A percentile compares a stretch with the other conserved stretches of the same genome.
phyloP scores from a whole-genome alignment of 345 rosid genomes.

The Linum trigynum region DNA sequence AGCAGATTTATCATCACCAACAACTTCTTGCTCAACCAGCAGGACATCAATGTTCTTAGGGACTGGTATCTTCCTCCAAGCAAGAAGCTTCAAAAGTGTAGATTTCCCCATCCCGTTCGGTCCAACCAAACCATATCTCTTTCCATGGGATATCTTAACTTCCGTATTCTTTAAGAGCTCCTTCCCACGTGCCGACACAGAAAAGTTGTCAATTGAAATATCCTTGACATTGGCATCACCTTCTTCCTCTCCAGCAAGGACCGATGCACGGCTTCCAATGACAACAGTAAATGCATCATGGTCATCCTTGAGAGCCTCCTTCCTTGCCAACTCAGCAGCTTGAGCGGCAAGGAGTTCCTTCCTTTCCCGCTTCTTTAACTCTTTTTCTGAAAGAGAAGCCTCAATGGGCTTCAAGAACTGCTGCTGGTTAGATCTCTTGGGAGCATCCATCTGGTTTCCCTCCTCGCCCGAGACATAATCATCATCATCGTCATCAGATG shows the following conservation, averaged over 20 bases:
- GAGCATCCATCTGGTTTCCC: conserved; percentile 24
- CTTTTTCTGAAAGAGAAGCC: conserved; percentile 53
- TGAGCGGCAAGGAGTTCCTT: conserved; percentile 52
- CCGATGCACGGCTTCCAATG: conserved; percentile 74
- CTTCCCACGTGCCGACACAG: conserved; percentile 88
- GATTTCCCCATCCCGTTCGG: conserved; percentile 98
- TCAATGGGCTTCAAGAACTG: conserved; percentile 48
- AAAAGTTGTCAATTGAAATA: conserved; percentile 70
- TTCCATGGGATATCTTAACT: conserved; percentile 89
- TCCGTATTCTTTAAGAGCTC: conserved; percentile 81
- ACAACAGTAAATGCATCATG: conserved; percentile 94
- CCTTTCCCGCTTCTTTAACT: conserved; percentile 70
- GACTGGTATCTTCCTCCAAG: conserved; percentile 97
- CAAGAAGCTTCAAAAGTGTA: conserved; percentile 80
- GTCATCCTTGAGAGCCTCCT: conserved; percentile 84
- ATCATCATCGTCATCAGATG: conserved; percentile 75
- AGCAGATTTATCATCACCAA: conserved; percentile 81
- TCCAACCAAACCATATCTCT: conserved; percentile 92
- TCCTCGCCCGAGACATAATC: conserved; percentile 39
- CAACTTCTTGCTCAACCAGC: conserved; percentile 87
- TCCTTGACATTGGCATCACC: conserved; percentile 91
- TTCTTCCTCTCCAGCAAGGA: conserved; percentile 81
- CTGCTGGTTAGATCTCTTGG: conserved; percentile 28
- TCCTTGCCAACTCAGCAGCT: conserved; percentile 48
- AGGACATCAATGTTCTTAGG: conserved; percentile 94